Evolutionary conservation across 1,139 yeast species (phyloP).

Genomic region (Candida sanyaensis): DNA sequence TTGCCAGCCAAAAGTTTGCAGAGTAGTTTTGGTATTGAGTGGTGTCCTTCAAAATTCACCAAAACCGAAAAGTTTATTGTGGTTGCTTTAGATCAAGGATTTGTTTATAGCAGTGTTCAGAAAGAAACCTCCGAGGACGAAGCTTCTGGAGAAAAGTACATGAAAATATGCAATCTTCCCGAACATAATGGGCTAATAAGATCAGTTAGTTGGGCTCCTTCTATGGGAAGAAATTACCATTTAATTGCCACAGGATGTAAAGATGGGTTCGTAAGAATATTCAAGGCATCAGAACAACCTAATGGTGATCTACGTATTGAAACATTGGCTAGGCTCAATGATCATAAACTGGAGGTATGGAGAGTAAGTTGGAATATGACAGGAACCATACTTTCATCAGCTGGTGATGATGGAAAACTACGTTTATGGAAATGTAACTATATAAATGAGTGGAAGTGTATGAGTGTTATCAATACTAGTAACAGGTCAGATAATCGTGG

Average conservation of each 20-base stretch:
- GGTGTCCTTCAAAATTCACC: conserved; percentile 91
- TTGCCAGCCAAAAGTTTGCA: conserved; percentile 80
- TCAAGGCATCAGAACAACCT: conserved; percentile 57
- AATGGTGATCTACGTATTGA: conserved; percentile 38
- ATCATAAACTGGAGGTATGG: conserved; percentile 93
- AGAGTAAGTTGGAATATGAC: conserved; percentile 92
- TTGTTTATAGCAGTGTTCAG: conserved; percentile 53
- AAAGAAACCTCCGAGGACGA: conserved; percentile 11
- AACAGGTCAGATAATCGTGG: conserved; percentile 27
- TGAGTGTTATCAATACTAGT: conserved; percentile 83
- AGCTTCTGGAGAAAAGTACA: conserved; percentile 23
- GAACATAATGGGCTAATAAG: conserved; percentile 88
- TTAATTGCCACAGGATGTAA: conserved; percentile 93
- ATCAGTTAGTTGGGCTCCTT: conserved; percentile 95
- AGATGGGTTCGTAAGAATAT: conserved; percentile 88
- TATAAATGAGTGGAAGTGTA: conserved; percentile 85
- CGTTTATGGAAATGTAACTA: conserved; percentile 90
- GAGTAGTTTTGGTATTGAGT: conserved; percentile 81
- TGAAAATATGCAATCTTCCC: conserved; percentile 48
- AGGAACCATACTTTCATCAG: conserved; percentile 88
- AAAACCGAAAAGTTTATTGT: conserved; percentile 76
- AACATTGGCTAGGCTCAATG: conserved; percentile 49
- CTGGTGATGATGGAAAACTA: conserved; percentile 94
- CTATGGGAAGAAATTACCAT: conserved; percentile 89
- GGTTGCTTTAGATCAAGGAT: conserved; percentile 86